Percentiles rank a stretch among this genome's conserved stretches.
Conservation (phyloP, 2,329 filamentous ascomycete genomes). For the Paradendryphiella salina region DNA sequence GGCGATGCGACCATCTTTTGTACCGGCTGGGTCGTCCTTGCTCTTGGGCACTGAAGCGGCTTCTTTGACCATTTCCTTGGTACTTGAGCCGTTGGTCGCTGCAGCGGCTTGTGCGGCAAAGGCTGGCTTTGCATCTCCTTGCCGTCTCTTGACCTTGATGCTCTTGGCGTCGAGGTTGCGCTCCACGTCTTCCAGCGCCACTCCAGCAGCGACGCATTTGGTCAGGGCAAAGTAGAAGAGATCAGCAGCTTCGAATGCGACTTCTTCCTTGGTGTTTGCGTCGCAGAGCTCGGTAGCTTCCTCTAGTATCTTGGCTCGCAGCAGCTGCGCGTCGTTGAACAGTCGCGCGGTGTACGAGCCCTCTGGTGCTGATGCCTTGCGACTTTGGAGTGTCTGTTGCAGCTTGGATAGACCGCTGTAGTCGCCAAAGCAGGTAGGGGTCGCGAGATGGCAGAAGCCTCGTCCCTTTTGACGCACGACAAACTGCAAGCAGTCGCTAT, state of each 20-base stretch:
- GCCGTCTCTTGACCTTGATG: constrained; percentile 89
- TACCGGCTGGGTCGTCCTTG: constrained; percentile 55
- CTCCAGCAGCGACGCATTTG: constrained; percentile 82
- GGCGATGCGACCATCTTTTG: constrained; percentile 64
- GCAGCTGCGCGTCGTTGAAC: constrained; percentile 86
- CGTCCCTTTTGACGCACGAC: constrained; percentile 85
- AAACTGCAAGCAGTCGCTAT: constrained; percentile 89
- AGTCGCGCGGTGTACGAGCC: constrained; percentile 93
- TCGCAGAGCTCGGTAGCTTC: constrained; percentile 94
- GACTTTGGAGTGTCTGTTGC: constrained; percentile 80
- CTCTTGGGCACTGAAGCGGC: constrained; percentile 59
- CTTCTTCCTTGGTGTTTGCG: constrained; percentile 76
- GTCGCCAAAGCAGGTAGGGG: constrained; percentile 88
- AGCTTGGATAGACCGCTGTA: constrained; percentile 79
- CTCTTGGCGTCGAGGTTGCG: constrained; percentile 91
- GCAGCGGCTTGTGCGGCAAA: constrained; percentile 75
- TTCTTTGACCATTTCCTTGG: constrained; percentile 53
- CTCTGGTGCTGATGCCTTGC: constrained; percentile 79
- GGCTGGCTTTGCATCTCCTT: constrained; percentile 90
- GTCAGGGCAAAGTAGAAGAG: constrained; percentile 94
- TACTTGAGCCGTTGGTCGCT: constrained; percentile 21
- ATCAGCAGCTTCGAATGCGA: constrained; percentile 93
- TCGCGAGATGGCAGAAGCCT: constrained; percentile 91
- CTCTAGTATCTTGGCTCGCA: constrained; percentile 97
- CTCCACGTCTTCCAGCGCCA: constrained; percentile 86